Evolutionary conservation across 176 grass and related monocot species (phyloP).

Genomic region (Avena sativa): DNA sequence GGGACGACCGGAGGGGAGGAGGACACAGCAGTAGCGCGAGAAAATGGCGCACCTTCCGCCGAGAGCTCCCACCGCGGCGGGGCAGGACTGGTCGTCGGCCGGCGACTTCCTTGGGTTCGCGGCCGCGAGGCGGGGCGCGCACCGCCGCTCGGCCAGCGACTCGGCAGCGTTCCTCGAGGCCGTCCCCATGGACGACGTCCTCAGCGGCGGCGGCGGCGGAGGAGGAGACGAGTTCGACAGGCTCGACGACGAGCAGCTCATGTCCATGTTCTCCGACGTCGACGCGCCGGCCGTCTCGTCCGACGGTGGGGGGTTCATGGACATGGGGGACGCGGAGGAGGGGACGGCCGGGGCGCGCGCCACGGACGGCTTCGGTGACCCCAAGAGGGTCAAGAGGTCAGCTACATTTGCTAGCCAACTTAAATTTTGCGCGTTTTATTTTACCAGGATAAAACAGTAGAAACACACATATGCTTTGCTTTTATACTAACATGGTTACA

Average conservation of each 20-base stretch:
- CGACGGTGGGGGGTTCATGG: slow-evolving; percentile 45
- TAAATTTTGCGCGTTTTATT: background rate
- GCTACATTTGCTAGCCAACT: background rate
- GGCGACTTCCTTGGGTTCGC: slow-evolving; percentile 87
- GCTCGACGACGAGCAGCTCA: slow-evolving; percentile 95
- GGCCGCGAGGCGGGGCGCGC: slow-evolving; percentile 58
- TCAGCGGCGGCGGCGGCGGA: slow-evolving; percentile 39
- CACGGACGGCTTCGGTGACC: slow-evolving; percentile 53
- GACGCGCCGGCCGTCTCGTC: slow-evolving; percentile 55
- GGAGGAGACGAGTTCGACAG: slow-evolving; percentile 78
- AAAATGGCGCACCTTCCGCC: slow-evolving; percentile 83
- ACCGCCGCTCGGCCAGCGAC: slow-evolving; percentile 85
- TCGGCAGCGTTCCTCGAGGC: slow-evolving; percentile 87
- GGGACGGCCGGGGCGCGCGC: slow-evolving; percentile 2
- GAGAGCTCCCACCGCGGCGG: slow-evolving; percentile 59
- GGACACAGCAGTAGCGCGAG: background rate
- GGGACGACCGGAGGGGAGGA: background rate
- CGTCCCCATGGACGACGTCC: slow-evolving; percentile 57
- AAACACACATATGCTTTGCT: background rate
- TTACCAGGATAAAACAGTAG: slow-evolving; percentile 28
- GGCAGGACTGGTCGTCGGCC: slow-evolving; percentile 44
- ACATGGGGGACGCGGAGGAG: slow-evolving; percentile 57
- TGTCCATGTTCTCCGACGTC: slow-evolving; percentile 97
- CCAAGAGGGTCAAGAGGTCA: slow-evolving; percentile 91
- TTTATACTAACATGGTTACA: background rate